Evolutionary conservation across 306 rosid species (phyloP), one percentile per base, ranked within the genome.

Genomic region (Vigna angularis): DNA sequence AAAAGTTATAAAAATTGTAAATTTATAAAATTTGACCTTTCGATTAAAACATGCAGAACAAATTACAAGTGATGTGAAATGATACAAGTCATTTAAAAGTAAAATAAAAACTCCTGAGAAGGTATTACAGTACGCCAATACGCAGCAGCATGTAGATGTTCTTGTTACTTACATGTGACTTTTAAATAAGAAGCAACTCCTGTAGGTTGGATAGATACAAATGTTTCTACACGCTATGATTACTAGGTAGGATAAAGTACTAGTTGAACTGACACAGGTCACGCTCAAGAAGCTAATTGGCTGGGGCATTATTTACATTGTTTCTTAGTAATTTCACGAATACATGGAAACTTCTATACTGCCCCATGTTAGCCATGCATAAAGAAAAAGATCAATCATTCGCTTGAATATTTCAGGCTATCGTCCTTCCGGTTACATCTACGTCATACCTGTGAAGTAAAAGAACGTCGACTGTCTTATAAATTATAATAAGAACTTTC

Each of bases 261-360:
- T 56, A 9, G 40, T 69, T 78, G 77, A 58, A 59, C 16, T 52
- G 70, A 62, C 40, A 73, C 36, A 18, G 57, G 13, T 50, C 69
- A 63, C 36, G 42, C 62, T 10, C 14, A 62, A 51, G 75, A 42
- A 62, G 18, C 22, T 62, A 36, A 61, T 40, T 66, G 71, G 57
- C 77, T 28, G 9, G 24, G 59, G 49, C 77, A 71, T 64, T 66
- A 42, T 65, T 80, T 26, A 75, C 63, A 59, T n/a, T 13, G 34
- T 55, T 78, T 57, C 36, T 34, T 65, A 66, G 86, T 71, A 79
- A 82, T 71, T 70, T 75, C 71, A 71, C 51, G 58, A 57, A 53
- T 72, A 48, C 77, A 57, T 22, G 51, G 61, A 72, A 73, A 12
- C 26, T 75, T 72, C 70, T 52, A 18, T 71, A 45, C 53, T 58